Evolutionary conservation across 2,329 filamentous ascomycete species (phyloP), one percentile per base, ranked within the genome.

Genomic region (Fusarium torreyae): DNA sequence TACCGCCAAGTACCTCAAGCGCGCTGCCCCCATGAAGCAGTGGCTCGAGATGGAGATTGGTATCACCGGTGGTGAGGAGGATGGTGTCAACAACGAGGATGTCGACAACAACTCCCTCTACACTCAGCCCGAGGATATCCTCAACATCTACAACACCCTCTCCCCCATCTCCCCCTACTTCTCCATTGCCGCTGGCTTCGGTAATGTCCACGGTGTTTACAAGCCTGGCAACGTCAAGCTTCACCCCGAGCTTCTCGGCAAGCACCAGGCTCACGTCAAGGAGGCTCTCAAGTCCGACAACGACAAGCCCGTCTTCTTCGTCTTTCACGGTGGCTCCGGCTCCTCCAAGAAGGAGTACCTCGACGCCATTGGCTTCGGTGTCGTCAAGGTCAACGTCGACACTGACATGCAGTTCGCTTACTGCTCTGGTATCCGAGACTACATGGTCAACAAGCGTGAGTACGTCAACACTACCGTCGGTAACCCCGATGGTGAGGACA

Each of bases 301-400:
- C 72, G 88, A 92, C 79, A 98, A 98, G 91, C 96, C 96, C 74
- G 93, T 98, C 79, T 98, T 94, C 90, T 94, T 99, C 78, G 96
- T 99, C 82, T 99, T 99, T 92, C 96, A 99, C 88, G 96, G 96
- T 78, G 96, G 96, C 77, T 97, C 93, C 70, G 96, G 96, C 74
- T 97, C 93, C 72, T 87, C 88, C 81, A 97, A 97, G 87, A 83
- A 93, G 75, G 96, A 99, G 86, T 99, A 92, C 88, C 87, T 86
- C 70, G 89, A 94, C 76, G 95, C 94, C 79, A 98, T 98, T 83
- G 85, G 86, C 80, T 92, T 95, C 83, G 96, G 96, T 87, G 95
- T 99, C 75, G 92, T 98, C 86, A 99, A 99, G 91, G 96, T 99
- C 85, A 99, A 99, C 87, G 87, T 99, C 77, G 96, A 99, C 85